Base-by-base conservation (phyloP, 1,284 basidiomycete genomes). In the Peniophora sp. region DNA sequence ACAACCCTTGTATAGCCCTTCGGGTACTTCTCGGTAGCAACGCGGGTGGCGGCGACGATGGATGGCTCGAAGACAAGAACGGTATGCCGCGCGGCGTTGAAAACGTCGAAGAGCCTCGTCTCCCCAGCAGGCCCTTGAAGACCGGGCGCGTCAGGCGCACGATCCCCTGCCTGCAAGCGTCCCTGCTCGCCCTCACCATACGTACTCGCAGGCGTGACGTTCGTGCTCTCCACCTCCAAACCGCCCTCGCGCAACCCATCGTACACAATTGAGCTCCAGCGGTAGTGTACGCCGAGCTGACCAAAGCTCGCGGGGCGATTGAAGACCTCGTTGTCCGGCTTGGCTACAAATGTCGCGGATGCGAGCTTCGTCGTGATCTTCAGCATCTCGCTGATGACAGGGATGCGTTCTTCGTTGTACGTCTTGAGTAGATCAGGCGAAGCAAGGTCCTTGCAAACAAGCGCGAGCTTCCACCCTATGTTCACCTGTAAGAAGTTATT, bases 251-350 rank as follows among this genome's bases (percentile, higher is more conserved):
- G 14, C 2, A 58, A 55, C 48, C 70, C 71, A 49, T 76, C 72
- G 17, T 72, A 41, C 20, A 75, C 65, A 46, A 75, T 67, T 3
- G 68, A 61, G 56, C 74, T 76, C 66, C 70, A 70, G 20, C 74
- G 66, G 52, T 72, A 77, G 58, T 76, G 76, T 34, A 77, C 65
- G 1, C 73, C 73, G 38, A 75, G 64, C 57, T 71, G 69, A 19
- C 59, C 55, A 23, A 75, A 61, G 1, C 59, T 59, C 10, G 59
- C 60, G 9, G 41, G 54, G 14, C 61, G 61, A n/a, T 41, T 20
- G 19, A 20, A 41, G 8, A 17, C 38, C 8, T 17, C 38, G 19
- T 41, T 20, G 8, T 41, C 19, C n/a, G n/a, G 16, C n/a, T 20
- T n/a, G 8, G n/a, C 38, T 20, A 17, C 38, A 22, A 58, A 56